Evolutionary conservation across 2,329 filamentous ascomycete species (phyloP), one percentile per base, ranked within the genome.

Genomic region (Hypoxylon sp.): DNA sequence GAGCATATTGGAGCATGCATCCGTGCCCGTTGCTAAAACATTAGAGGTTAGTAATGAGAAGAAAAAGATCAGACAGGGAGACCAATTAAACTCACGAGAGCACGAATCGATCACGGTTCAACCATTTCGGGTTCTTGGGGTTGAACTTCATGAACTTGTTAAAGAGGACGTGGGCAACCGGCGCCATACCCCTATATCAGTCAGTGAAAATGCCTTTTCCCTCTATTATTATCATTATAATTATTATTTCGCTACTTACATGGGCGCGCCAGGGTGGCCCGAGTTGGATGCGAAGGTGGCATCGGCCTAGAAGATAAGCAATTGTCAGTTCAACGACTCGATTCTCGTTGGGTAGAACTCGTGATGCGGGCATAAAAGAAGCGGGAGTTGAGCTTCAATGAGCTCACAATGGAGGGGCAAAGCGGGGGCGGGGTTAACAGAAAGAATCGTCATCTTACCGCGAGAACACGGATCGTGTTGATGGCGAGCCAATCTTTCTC

Each of bases 81-180:
- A 13, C 52, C 21, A 60, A 48, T 52, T 60, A 48, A 19, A 91
- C 94, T 89, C 89, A 98, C 94, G 96, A 99, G 81, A 99, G 94
- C 70, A 99, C 94, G 80, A 99, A 99, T 82, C 96, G 92, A 85
- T 99, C 96, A 79, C 96, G 91, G 90, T 98, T 98, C 77, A 96
- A 79, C 94, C 94, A 99, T 73, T 93, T 87, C 76, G 96, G 93
- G 89, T 97, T 98, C 91, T 98, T 97, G 78, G 96, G 96, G 91
- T 98, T 99, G 89, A 98, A 99, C 82, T 85, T 97, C 93, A 99
- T 93, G 88, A 98, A 97, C 84, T 96, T 97, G 90, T 97, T 97
- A 87, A 93, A 99, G 73, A 99, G 90, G 78, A 98, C 93, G 88
- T 98, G 96, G 82, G 96, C 91, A 79, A 94, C 90, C 70, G 96